A percentile compares a stretch with the other conserved stretches of the same genome.
These are phyloP conservation scores for Neospermospora avenae DNA, from an alignment of 2,329 filamentous ascomycete species.

Conservation along the genomic window DNA sequence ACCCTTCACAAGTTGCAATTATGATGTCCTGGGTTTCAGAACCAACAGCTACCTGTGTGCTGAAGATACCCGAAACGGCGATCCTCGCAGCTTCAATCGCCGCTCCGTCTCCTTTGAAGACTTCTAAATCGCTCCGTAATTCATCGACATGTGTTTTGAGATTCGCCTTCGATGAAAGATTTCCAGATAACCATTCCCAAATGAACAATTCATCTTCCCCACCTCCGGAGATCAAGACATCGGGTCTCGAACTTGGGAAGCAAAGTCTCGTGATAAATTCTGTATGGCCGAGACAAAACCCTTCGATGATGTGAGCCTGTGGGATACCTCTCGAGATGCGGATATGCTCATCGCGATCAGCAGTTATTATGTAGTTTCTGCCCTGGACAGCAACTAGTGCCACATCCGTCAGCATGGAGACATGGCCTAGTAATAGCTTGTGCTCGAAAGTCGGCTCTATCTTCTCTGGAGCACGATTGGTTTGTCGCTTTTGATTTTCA, in stretches of 20 bases:
- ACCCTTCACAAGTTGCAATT: conserved; percentile 57
- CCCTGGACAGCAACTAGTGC: conserved; percentile 51
- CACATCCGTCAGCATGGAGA: conserved; percentile 87
- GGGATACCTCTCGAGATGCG: conserved; percentile 78
- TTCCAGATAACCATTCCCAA: conserved; percentile 68
- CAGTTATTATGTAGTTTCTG: conserved; percentile 60
- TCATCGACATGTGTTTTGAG: conserved; percentile 48
- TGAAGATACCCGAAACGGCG: conserved; percentile 37
- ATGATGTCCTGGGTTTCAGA: conserved; percentile 40
- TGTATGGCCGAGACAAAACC: conserved; percentile 83
- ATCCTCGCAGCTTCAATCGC: conserved; percentile 30
- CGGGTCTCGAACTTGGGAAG: conserved; percentile 52
- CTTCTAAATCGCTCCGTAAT: conserved; percentile 32
- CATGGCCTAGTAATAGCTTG: conserved; percentile 81
- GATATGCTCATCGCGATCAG: conserved; percentile 79
- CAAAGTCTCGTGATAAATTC: conserved; percentile 80
- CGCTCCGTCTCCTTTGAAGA: not conserved
- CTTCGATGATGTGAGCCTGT: conserved; percentile 84
- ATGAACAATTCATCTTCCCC: conserved; percentile 76
- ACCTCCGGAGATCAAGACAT: conserved; percentile 79
- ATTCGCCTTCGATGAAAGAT: conserved; percentile 51
- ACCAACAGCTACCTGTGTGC: conserved; percentile 31
- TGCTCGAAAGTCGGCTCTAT: conserved; percentile 61
- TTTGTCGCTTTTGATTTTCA: conserved; percentile 52
- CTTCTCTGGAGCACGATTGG: conserved; percentile 32